Evolutionary conservation across 75 land plant species (phyloP).

Genomic region (Sequoia sempervirens): DNA sequence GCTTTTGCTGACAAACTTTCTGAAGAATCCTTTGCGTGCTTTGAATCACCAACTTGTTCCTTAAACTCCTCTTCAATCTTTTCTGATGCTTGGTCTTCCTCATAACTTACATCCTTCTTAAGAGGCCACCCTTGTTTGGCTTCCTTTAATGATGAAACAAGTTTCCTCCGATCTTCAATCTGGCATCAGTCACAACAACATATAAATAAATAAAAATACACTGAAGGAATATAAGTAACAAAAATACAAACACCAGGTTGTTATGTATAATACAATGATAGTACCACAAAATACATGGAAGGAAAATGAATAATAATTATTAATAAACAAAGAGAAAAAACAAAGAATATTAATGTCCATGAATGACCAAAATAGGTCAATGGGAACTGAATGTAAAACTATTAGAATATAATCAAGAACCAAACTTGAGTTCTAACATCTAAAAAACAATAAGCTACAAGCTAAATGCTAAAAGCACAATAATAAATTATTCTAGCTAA

Average conservation of each 20-base stretch:
- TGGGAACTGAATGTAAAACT: neutral
- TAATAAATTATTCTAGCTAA: neutral
- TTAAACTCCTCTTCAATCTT: neutral
- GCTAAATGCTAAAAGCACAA: neutral
- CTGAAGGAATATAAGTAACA: neutral
- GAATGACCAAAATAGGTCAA: neutral
- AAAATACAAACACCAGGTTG: neutral
- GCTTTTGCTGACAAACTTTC: constrained; percentile 6
- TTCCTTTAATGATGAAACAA: constrained; percentile 57
- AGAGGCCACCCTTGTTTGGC: constrained; percentile 16
- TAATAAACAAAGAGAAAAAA: neutral
- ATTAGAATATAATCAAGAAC: neutral
- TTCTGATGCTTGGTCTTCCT: constrained; percentile 9
- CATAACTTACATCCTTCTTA: neutral
- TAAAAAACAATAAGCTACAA: neutral
- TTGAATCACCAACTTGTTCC: constrained; percentile 4
- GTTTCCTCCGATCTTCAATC: constrained; percentile 85
- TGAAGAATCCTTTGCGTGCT: neutral
- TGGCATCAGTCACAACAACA: constrained; percentile 14
- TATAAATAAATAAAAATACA: neutral
- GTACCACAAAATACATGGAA: neutral
- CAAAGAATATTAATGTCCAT: neutral
- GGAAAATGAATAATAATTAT: neutral
- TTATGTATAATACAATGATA: neutral
- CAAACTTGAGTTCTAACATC: neutral